Evolutionary conservation across 805 yeast species (phyloP), one percentile per base, ranked within the genome.

Genomic region (Kazachstania taianensis): DNA sequence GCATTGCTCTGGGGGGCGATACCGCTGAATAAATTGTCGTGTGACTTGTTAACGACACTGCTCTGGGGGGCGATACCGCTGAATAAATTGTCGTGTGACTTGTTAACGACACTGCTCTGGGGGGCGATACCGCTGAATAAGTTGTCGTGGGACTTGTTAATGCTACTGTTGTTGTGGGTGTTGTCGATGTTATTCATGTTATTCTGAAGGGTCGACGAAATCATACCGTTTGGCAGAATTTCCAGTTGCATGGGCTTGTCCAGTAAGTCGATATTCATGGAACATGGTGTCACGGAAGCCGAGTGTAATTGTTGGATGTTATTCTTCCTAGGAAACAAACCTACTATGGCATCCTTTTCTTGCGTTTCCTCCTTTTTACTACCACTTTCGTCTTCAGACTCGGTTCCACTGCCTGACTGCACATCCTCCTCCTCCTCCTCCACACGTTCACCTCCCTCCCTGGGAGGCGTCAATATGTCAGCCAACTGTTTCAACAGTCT

Each of bases 211-310:
- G 37, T 35, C 3, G 37, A 29, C 14, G 45, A 41, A 23, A 52
- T 43, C 13, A 42, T 39, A 9, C 53, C 57, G 16, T 45, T 48
- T 3, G 51, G 46, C 8, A 50, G 38, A 31, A 43, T 41, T 3
- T 49, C 34, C 40, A 50, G 31, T 12, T 51, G 43, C 45, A 52
- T 44, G 5, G 53, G 50, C 24, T 44, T 46, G 18, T 45, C 48
- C 12, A 40, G 29, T 4, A 49, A 35, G 38, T 52, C 31, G 5
- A 53, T 36, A 39, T 53, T 46, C 42, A 51, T 32, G 3, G 58
- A 44, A 30, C 60, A 55, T 27, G 60, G 59, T 4, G 51, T 46
- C 13, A 44, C 49, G 1, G 57, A 40, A 1, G 55, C 37, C 10
- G 45, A 31, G 16, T 38, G 36, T 7, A 22, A 18, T 40, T 30